Evolutionary conservation across 345 rosid genomes (phyloP), one percentile per base, ranked within the genome.

Genomic region (Moringa oleifera): DNA sequence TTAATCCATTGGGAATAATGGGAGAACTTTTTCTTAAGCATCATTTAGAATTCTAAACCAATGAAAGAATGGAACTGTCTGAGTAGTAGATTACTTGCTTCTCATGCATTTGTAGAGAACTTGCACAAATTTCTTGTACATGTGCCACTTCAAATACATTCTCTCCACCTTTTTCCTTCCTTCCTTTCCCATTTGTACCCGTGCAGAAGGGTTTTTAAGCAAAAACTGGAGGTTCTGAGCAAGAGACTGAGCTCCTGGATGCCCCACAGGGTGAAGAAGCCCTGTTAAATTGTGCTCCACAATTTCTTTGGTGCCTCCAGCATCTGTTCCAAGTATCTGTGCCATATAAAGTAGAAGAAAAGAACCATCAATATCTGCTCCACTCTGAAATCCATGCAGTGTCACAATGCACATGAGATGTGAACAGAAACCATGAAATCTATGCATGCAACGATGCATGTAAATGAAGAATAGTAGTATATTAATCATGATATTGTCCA

Each of bases 221-320:
- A 93, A 67, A 68, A 66, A 77, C 68, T 59, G 56, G 52, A 93
- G 74, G 58, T 83, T 90, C 25, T 72, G 77, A 3, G 94, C 86
- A 20, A 93, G 83, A 23, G 60, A 73, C 66, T 12, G 81, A 64
- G 67, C 65, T 20, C 96, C 97, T 0, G 72, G 73, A 36, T 53
- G 82, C 37, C 97, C 96, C 17, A 75, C 69, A 0, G 96, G 84
- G 74, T 93, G 96, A 70, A 93, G 82, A 65, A 93, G 80, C 58
- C 98, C 97, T 0, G 97, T 86, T 20, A 84, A 78, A 20, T 87
- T 93, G 54, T 90, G 88, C 73, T 80, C 76, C 0, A 93, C 89
- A 23, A 93, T 90, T 80, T 87, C 96, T 74, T 76, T 81, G 17
- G 97, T 86, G 67, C 98, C 98, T 66, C 98, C 98, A 23, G 91